Base-by-base conservation (phyloP, 2,329 filamentous ascomycete genomes). In the Torrubiella hemipterigena region DNA sequence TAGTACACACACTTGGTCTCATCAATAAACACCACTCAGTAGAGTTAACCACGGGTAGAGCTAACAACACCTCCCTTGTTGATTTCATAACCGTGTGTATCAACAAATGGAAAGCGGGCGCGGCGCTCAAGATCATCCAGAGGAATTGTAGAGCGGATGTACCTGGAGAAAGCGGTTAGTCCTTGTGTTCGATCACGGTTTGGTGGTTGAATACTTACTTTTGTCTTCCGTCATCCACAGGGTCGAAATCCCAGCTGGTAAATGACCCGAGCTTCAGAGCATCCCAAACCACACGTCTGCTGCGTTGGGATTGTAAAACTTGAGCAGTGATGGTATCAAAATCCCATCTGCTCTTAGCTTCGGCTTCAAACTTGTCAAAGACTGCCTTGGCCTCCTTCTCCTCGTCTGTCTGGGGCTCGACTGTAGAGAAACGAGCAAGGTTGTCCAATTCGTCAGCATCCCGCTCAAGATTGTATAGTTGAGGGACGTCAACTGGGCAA, bases 221-320 rank as follows among this genome's bases (percentile, higher is more conserved):
- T 42, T 73, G 64, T 29, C 67, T 61, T 17, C 77, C 81, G 46
- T 83, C 73, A 42, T 82, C 75, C 4, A 67, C 58, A 1, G 85
- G 85, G 58, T 87, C 72, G 56, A 80, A 81, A 55, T 95, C 87
- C 87, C 87, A 95, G 50, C 76, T 72, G 23, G 81, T 81, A 43
- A 83, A 85, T 21, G 64, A 64, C 33, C 86, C 87, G 53, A 77
- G 59, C 50, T 75, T 81, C 40, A 95, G 65, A 1, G 87, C 83
- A 24, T 71, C 72, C 77, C 84, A 93, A 17, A 85, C 81, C 7
- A 93, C 58, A 30, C 79, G 71, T 11, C 87, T 73, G 48, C 79
- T 77, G 25, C 86, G 77, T 63, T 95, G 87, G 27, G 80, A 86
- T 23, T 66, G 58, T 7, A 93, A 55, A 2, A 91, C 84, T 32